phyloP scores from a whole-genome alignment of 2,329 filamentous ascomycete species.

The Ceratocystiopsis sp. region DNA sequence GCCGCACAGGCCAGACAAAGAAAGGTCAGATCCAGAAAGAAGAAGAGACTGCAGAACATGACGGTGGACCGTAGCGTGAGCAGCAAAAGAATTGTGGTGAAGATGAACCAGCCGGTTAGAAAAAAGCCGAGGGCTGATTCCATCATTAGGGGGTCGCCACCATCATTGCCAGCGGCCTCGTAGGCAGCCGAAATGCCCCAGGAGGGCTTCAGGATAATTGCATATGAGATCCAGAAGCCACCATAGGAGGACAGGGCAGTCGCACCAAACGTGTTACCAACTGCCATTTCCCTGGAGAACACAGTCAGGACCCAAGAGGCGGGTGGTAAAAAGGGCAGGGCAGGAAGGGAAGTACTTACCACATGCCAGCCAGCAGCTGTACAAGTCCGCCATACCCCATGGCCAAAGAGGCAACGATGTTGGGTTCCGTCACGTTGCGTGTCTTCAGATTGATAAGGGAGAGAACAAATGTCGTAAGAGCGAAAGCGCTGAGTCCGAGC shows the following conservation, averaged over 20 bases:
- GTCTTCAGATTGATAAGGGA: slow-evolving; percentile 56
- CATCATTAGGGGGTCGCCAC: slow-evolving; percentile 25
- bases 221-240: slow-evolving; percentile 69
- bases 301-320: neutral
- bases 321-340: neutral
- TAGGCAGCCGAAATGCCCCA: slow-evolving; percentile 38
- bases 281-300: slow-evolving; percentile 56
- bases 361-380: slow-evolving; percentile 73
- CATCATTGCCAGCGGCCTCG: slow-evolving; percentile 15
- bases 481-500: slow-evolving; percentile 61
- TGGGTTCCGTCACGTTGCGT: slow-evolving; percentile 40
- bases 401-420: slow-evolving; percentile 51
- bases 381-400: slow-evolving; percentile 65
- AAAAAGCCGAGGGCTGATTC: slow-evolving; percentile 55
- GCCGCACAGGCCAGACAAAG: slow-evolving; percentile 52
- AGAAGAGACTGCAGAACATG: slow-evolving; percentile 63
- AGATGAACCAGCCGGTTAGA: slow-evolving; percentile 70
- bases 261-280: slow-evolving; percentile 77
- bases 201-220: slow-evolving; percentile 50
- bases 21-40: slow-evolving; percentile 61
- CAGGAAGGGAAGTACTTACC: slow-evolving; percentile 34
- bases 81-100: slow-evolving; percentile 56
- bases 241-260: slow-evolving; percentile 69
- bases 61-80: slow-evolving; percentile 63
- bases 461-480: slow-evolving; percentile 67